Evolutionary conservation across 2,329 filamentous ascomycete genomes (phyloP), one percentile per base, ranked within the genome.

Genomic region (Neofusicoccum cordaticola): DNA sequence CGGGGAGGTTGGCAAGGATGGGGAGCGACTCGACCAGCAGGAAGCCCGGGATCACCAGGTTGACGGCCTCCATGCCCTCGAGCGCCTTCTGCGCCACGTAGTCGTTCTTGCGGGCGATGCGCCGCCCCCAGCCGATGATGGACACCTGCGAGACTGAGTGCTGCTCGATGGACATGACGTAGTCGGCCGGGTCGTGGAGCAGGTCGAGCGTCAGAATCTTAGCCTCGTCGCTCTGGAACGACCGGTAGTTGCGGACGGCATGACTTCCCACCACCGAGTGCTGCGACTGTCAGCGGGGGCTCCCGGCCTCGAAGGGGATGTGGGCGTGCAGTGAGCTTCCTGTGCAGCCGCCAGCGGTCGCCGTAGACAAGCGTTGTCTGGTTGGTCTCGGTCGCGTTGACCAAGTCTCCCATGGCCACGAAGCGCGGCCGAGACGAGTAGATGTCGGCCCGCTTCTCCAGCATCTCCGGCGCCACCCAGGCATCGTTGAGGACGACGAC

Each of bases 401-500:
- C 27, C 22, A 62, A 35, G 34, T 75, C 73, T n/a, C 70, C 73
- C 58, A 75, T 73, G 27, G 73, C 71, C 3, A 74, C 67, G 69
- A 74, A 70, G 3, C 67, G 70, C 27, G 71, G 73, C 13, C 72
- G 66, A 9, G 70, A 72, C 2, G 73, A 71, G 63, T 74, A 77
- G 56, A 75, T 74, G 9, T 66, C 68, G 5, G 73, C 71, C 9
- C 74, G 69, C 64, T 75, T 76, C 61, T 77, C 73, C 31, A 75
- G 66, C 35, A 75, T 61, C 31, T 75, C 74, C 15, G 67, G 71
- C 4, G 72, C 70, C 2, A 67, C 65, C 69, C 70, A 73, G 9
- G 73, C 72, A 50, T 75, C 73, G 60, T 66, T 66, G 27, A 65
- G 60, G 17, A 67, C 52, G n/a, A 68, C 66, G 2, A 65, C 62